Evolutionary conservation across 2,329 filamentous ascomycete genomes (phyloP), one percentile per base, ranked within the genome.

Genomic region (Davidsoniella australis): DNA sequence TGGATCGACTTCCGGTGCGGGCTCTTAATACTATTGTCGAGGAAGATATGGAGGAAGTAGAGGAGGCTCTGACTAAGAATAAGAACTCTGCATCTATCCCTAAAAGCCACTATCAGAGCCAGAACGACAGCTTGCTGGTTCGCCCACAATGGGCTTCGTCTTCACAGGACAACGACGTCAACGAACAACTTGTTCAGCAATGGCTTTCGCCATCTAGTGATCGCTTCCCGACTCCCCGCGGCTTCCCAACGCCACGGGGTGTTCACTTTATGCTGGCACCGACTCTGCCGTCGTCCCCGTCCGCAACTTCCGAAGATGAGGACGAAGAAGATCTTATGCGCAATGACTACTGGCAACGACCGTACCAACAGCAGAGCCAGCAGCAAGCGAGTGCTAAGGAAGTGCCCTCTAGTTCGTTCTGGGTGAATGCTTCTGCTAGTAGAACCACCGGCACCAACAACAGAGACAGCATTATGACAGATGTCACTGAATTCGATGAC

Each of bases 401-500:
- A 33, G 8, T 33, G 29, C 9, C 29, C 12, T 9, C 12, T 12
- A 33, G 29, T 12, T 33, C 29, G 9, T 33, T 33, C 12, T 33
- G 29, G 29, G 12, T 10, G 6, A 33, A 10, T 4, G 8, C 29
- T 33, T 33, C 29, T 33, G 29, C 29, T 33, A 12, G 12, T 10
- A 33, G 29, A 33, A 33, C 29, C 9, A 33, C 10, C 26, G 10
- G 26, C 26, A 29, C 3, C 46, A 69, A 66, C 8, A 73, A 69
- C 39, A 76, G 74, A 18, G 71, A 74, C 69, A 82, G 73, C 67
- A 65, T 70, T 57, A 68, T 73, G 61, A 80, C 80, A 56, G 75
- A 77, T 57, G 72, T 72, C 54, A 84, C 76, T 56, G 80, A 85
- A 55, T 89, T 89, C 58, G 85, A 94, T 63, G 85, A 93, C 58